phyloP scores from a whole-genome alignment of 176 grass and related monocot genomes.

The Avena insularis region DNA sequence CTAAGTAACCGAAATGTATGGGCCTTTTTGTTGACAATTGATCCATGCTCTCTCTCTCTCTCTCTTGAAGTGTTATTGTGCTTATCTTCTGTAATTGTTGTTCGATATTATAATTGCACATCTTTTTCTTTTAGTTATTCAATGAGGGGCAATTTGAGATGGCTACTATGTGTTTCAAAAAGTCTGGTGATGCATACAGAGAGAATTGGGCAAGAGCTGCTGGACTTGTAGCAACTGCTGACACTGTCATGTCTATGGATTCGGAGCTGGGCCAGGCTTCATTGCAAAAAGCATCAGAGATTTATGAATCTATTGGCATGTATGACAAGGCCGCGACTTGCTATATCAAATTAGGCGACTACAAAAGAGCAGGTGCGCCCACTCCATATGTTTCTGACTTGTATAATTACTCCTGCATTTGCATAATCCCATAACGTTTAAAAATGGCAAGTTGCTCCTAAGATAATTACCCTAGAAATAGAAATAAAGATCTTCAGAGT shows the following conservation, averaged over 20 bases:
- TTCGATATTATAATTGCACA: not conserved
- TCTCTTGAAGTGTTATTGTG: not conserved
- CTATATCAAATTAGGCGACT: constrained; percentile 75
- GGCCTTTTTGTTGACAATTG: no score
- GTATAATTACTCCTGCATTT: no score
- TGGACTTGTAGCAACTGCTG: constrained; percentile 65
- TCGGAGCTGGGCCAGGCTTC: constrained; percentile 47
- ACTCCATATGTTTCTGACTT: not conserved
- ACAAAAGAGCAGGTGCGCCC: constrained; percentile 64
- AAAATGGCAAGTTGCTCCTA: no score
- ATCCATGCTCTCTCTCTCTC: no score
- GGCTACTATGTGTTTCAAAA: constrained; percentile 82
- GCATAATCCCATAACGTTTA: no score
- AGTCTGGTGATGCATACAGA: constrained; percentile 65
- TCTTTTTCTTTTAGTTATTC: constrained; percentile 58
- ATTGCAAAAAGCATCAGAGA: constrained; percentile 65
- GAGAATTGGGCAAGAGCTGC: constrained; percentile 78
- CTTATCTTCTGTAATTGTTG: not conserved
- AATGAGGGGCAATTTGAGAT: constrained; percentile 78
- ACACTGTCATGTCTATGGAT: constrained; percentile 55
- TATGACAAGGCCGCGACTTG: constrained; percentile 71
- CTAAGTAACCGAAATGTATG: no score
- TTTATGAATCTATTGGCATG: constrained; percentile 72
- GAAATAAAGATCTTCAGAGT: no score
- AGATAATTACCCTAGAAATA: no score